Evolutionary conservation across 1,284 basidiomycete genomes (phyloP), one percentile per base, ranked within the genome.

Genomic region (Fomitopsis betulina): DNA sequence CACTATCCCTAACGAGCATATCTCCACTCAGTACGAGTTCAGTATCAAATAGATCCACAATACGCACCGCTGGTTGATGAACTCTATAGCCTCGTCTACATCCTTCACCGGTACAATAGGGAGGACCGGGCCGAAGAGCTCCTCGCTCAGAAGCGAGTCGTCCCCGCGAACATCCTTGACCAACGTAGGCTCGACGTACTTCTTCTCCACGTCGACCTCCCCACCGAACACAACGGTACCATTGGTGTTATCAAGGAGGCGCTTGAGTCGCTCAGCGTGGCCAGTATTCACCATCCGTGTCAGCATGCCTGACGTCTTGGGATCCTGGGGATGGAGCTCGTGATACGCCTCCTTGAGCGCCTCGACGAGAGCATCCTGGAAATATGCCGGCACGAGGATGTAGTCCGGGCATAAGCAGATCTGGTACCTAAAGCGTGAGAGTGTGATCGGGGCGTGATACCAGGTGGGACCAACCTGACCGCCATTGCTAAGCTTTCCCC

Each of bases 381-480:
- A 78, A 12, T 80, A 77, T 49, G 79, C 79, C 4, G 82, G 82
- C 23, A 93, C 83, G 33, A 96, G 82, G 5, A 93, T 74, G 70
- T 96, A 96, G 70, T 96, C 94, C 0, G 94, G 93, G 2, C 90
- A 84, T 39, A 82, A 75, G 70, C 79, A 80, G 21, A 78, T 74
- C 72, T 73, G 53, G 15, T 25, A 25, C 21, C n/a, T 21, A 10
- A 17, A 12, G 23, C 27, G 17, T 33, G 45, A 25, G 15, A 57
- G 21, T n/a, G 32, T 30, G 27, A 13, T 13, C 45, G 37, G 12
- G 7, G 17, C 13, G 17, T 30, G 13, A 55, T 69, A 51, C 60
- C 77, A 87, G 72, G 91, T 1, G 90, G 91, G 1, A 55, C 40
- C 3, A 3, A 78, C 89, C 73, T 93, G 91, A 0, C 91, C 91